Evolutionary conservation across 139 green algal species (phyloP), one percentile per base, ranked within the genome.

Genomic region (Trebouxia sp.): DNA sequence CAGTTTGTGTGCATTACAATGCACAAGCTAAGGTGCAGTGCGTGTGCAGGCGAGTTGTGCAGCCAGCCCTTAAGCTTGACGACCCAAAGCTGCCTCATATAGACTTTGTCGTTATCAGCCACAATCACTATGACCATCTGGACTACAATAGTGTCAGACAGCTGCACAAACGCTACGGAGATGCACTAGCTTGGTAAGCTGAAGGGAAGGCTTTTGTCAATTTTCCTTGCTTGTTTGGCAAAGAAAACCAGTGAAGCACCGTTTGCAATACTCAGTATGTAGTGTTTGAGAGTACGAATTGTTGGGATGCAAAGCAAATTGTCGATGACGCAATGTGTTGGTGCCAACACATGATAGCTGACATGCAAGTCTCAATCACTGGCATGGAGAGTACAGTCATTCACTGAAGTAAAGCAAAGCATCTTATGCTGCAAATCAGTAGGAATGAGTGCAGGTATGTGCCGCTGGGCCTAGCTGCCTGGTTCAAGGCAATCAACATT

Each of bases 101-200:
- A 6, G 90, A 96, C 82, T 91, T 90, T 47, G 90, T 97, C 7
- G 58, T 96, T 7, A 86, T 97, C 42, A 89, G 74, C 30, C 91
- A 96, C 86, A 92, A 93, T 75, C 90, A 96, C 78, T 95, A 93
- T 67, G 92, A 97, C 80, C 93, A 97, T 70, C 79, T 96, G 42
- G 90, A 93, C 80, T 55, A 38, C 0, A 72, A 24, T 6, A 87
- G 81, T 24, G 89, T 95, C 17, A 26, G 41, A 8, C 51, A 65
- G 22, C 81, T 96, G 50, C 65, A 92, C 75, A 82, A 80, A 38
- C 84, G 81, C 10, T 94, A 84, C 53, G 80, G 83, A 2, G 55
- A 84, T 6, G 17, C 37, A 6, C 55, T 90, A 51, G 78, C 74
- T 26, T 90, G 86, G 86, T 89, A 35, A 50, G 76, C 47, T 51